These are phyloP conservation scores for Pulveroboletus sp. DNA, from an alignment of 768 basidiomycete genomes.

Conservation along the genomic window DNA sequence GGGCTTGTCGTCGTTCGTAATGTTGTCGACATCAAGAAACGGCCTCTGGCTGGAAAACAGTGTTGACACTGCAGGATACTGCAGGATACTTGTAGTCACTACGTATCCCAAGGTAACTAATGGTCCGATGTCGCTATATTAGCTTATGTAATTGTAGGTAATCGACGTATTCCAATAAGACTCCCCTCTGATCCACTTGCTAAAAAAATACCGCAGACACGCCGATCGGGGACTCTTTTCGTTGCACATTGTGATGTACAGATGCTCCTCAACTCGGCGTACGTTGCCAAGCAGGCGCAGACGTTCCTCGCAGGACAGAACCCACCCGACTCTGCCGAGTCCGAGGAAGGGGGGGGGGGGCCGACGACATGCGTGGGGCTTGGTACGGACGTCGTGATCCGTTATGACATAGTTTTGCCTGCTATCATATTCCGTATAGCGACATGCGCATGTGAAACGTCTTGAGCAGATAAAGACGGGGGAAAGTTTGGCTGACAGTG, in stretches of 20 bases:
- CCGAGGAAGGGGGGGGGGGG: slow-evolving; percentile 36
- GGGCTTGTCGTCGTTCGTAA: slow-evolving; percentile 60
- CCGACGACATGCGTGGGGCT: slow-evolving; percentile 33
- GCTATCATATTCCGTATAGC: no score
- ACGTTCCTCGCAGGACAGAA: slow-evolving; percentile 55
- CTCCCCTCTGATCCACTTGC: slow-evolving; percentile 19
- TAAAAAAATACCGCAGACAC: background rate
- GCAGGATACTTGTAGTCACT: no score
- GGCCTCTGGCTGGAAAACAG: slow-evolving; percentile 54
- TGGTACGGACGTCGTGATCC: slow-evolving; percentile 24
- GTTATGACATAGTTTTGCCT: no score
- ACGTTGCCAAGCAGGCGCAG: slow-evolving; percentile 58
- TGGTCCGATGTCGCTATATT: no score
- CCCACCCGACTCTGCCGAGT: slow-evolving; percentile 67
- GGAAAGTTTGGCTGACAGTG: no score
- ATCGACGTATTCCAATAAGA: no score
- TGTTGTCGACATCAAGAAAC: slow-evolving; percentile 54
- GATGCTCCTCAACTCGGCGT: slow-evolving; percentile 56
- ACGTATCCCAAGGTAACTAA: no score
- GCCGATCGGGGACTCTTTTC: background rate
- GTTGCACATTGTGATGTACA: slow-evolving; percentile 70
- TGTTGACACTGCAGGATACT: no score
- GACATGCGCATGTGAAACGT: no score
- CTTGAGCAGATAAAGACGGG: no score
- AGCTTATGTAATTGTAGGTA: no score